Evolutionary conservation across 108 stramenopile species (phyloP), one percentile per base, ranked within the genome.

Genomic region (Mediolabrus comicus): DNA sequence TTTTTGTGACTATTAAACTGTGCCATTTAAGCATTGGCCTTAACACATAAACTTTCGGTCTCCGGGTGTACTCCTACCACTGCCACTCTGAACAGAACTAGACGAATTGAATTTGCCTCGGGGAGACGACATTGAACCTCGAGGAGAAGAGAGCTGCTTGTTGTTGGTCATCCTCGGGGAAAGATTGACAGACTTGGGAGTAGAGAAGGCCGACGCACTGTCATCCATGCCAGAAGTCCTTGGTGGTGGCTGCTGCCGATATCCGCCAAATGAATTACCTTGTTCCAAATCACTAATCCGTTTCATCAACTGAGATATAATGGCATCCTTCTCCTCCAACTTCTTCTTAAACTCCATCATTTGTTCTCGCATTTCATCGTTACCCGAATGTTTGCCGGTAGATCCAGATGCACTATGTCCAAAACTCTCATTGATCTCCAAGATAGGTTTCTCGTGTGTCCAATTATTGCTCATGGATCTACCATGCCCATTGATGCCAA

Each of bases 311-410:
- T 76, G 75, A 26, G 62, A 58, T 26, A 76, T 69, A 22, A 76
- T 76, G 12, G 75, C 75, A 64, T 76, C 75, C 62, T 76, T 76
- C 58, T 76, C 75, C 30, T 63, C 67, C 32, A 76, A 39, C 43
- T 64, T 69, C 66, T 68, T 53, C 28, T 67, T 58, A 53, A 76
- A 51, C 22, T 32, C 16, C 28, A 32, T 24, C 19, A 76, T 28
- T 51, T 69, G 67, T 56, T 76, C 75, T 5, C 75, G 52, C 25
- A 68, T 69, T 55, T 76, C 75, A 41, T 36, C 60, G 10, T 49
- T 22, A 49, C 3, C n/a, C 10, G 69, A 51, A 16, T 46, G 30
- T 33, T 25, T 27, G 25, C 32, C 13, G 33, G 16, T 66, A 33
- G 19, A 54, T 3, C 30, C 31, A 10, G 53, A 30, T 31, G 43